These are phyloP conservation scores for Coleophoma cylindrospora DNA, from an alignment of 2,329 filamentous ascomycete species.

Conservation along the genomic window DNA sequence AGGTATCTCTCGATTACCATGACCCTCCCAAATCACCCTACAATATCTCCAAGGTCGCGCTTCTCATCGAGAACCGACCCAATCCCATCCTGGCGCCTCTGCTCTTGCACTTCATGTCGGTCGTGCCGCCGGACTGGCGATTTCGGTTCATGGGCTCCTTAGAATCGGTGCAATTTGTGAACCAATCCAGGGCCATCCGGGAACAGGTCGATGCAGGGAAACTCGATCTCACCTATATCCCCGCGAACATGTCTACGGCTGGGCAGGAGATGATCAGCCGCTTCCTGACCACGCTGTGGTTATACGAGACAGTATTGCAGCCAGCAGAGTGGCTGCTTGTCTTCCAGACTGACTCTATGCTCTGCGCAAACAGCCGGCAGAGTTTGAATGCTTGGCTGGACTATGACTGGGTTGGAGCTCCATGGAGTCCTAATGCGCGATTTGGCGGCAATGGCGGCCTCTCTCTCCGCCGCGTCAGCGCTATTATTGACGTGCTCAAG, in stretches of 20 bases:
- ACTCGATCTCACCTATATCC: constrained; percentile 46
- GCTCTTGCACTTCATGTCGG: constrained; percentile 50
- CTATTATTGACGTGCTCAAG: constrained; percentile 46
- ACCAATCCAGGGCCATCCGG: constrained; percentile 39
- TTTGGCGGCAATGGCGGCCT: constrained; percentile 28
- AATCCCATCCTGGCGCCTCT: constrained; percentile 45
- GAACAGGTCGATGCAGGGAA: constrained; percentile 29
- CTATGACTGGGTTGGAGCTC: constrained; percentile 35
- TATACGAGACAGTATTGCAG: constrained; percentile 41
- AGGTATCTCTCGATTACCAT: constrained; percentile 17
- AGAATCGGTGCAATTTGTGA: constrained; percentile 39
- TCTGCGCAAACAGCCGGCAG: constrained; percentile 43
- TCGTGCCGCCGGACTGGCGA: constrained; percentile 52
- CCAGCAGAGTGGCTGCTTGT: constrained; percentile 46
- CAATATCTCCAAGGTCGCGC: constrained; percentile 35
- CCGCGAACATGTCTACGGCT: constrained; percentile 42
- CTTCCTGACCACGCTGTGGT: constrained; percentile 43
- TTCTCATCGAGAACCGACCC: constrained; percentile 48
- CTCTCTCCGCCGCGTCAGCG: constrained; percentile 45
- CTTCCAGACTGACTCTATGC: constrained; percentile 48
- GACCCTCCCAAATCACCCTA: constrained; percentile 10
- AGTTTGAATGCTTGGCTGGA: constrained; percentile 44
- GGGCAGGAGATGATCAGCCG: constrained; percentile 47
- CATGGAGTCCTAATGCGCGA: constrained; percentile 23
- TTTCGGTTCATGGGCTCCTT: constrained; percentile 50